Base-by-base conservation (phyloP, 371 early-diverging fungal species). In the Rhizopus arrhizus region DNA sequence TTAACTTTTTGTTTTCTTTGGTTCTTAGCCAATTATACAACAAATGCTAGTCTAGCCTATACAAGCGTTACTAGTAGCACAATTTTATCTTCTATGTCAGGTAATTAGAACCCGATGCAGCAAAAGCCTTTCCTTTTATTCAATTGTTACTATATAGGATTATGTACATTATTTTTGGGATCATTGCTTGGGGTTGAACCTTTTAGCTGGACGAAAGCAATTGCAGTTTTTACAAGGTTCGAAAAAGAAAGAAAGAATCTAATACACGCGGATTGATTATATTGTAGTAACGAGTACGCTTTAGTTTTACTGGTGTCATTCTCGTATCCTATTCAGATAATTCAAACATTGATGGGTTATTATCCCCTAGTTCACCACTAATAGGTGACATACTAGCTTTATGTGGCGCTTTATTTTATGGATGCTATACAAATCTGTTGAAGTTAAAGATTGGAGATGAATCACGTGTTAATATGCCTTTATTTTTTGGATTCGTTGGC, bases 401-500 rank as follows among this genome's bases (percentile, higher is more conserved):
- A 31, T 54, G 84, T 34, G 87, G 91, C 32, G 92, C 92, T 3
- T 56, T 90, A 5, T 85, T 91, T 47, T 93, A 93, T 69, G 92
- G 91, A 5, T 85, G 88, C 61, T 91, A 93, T 73, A 88, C 89
- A 0, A 87, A 87, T 6, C 64, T 91, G 33, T 71, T 93, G 13
- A 93, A 93, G 43, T 62, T 81, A 38, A 82, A 76, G 49, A 85
- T 91, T 56, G 82, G 82, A 45, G 85, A 89, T 60, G 91, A 92
- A 68, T 81, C 79, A 12, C 80, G 89, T 16, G 75, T 94, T 46
- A 77, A 90, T 63, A 85, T 89, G 82, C 86, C 89, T 3, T 66
- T 91, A 46, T 94, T 94, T 59, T 89, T 94, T 70, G 93, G 93
- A 8, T 86, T 85, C 49, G 91, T 94, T 3, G 93, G 94, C 3